Evolutionary conservation across 1,284 basidiomycete genomes (phyloP).

Genomic region (Peniophora sp.): DNA sequence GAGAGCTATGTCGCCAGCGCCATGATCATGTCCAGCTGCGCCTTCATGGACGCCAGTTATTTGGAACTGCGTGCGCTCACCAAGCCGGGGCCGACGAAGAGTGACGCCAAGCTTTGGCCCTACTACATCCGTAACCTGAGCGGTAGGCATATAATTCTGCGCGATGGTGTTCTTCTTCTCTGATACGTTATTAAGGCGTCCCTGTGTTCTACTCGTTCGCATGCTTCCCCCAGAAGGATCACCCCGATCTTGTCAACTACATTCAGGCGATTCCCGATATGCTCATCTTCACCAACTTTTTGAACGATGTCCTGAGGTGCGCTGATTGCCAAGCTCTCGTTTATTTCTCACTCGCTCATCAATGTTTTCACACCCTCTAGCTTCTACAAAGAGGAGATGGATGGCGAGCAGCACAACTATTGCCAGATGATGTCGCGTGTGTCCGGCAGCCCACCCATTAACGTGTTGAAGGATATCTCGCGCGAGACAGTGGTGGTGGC

Average conservation of each 20-base stretch:
- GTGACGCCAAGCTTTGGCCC: neutral
- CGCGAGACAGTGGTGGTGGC: neutral
- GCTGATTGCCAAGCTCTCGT: neutral
- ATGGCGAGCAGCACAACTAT: neutral
- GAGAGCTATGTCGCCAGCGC: neutral
- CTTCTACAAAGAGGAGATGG: neutral
- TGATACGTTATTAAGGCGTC: neutral
- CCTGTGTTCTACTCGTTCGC: neutral
- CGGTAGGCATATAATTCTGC: neutral
- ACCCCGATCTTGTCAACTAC: neutral
- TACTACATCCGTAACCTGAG: neutral
- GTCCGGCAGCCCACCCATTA: neutral
- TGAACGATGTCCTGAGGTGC: neutral
- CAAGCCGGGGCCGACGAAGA: neutral
- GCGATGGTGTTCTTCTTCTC: neutral
- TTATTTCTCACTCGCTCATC: neutral
- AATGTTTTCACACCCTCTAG: neutral
- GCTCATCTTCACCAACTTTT: neutral
- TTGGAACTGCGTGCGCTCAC: neutral
- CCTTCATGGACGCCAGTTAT: neutral
- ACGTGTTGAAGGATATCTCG: neutral
- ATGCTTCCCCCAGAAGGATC: neutral
- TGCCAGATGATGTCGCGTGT: neutral
- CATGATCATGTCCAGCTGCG: neutral
- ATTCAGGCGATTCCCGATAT: neutral